Evolutionary conservation across 306 rosid genomes (phyloP).

Genomic region (Vigna angularis): DNA sequence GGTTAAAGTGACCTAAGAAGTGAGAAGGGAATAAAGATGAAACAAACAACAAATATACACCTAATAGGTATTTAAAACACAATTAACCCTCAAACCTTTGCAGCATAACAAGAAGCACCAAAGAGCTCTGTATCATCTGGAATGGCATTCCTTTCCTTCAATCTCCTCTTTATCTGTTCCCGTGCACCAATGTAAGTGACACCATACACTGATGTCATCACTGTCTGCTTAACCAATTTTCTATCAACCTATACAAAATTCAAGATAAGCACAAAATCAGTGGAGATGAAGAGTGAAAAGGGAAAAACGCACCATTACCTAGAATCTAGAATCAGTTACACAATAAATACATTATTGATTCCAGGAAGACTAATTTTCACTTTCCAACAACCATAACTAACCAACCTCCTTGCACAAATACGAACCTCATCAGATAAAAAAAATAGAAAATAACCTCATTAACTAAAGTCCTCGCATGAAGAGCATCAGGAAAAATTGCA

Average conservation of each 20-base stretch:
- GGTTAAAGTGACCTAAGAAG: constrained; percentile 77
- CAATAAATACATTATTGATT: constrained; percentile 25
- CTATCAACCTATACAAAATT: constrained; percentile 76
- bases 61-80: constrained; percentile 29
- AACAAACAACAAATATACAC: constrained; percentile 5
- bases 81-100: constrained; percentile 66
- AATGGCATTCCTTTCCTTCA: constrained; percentile 74
- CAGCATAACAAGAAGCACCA: constrained; percentile 88
- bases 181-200: constrained; percentile 97
- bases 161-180: constrained; percentile 90
- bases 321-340: background rate
- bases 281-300: constrained; percentile 13
- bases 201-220: constrained; percentile 99
- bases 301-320: constrained; percentile 10
- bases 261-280: constrained; percentile 51
- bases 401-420: constrained; percentile 28
- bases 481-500: constrained; percentile 70
- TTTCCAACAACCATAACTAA: constrained; percentile 19
- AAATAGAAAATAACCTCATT: constrained; percentile 69
- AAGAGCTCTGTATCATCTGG: constrained; percentile 72
- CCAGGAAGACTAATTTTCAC: constrained; percentile 11
- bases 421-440: constrained; percentile 32
- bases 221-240: constrained; percentile 98
- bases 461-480: constrained; percentile 63
- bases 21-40: constrained; percentile 50